Conservation (phyloP, 2,329 filamentous ascomycete species). For the Fusarium siculi region DNA sequence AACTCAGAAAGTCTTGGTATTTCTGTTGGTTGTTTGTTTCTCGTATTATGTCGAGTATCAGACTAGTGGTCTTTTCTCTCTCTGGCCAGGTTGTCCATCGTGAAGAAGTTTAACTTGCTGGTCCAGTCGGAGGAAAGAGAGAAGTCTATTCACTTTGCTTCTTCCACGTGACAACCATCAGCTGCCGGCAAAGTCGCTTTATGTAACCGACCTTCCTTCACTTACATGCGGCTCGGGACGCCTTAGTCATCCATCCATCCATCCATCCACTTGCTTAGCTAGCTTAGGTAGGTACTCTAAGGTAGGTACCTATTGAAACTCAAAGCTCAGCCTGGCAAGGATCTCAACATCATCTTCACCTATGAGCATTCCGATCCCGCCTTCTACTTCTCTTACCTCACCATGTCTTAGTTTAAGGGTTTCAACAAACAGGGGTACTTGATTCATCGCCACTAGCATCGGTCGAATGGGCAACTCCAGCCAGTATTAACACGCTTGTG, state of each 20-base stretch:
- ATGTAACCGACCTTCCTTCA: slow-evolving; percentile 13
- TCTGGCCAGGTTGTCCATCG: background rate
- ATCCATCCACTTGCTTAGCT: background rate
- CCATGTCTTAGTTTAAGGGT: slow-evolving; percentile 16
- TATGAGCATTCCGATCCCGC: slow-evolving; percentile 20
- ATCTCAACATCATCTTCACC: slow-evolving; percentile 2
- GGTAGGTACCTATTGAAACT: background rate
- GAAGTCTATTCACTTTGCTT: background rate
- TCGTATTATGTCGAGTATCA: background rate
- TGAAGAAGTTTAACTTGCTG: background rate
- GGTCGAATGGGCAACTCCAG: background rate
- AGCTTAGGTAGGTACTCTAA: background rate
- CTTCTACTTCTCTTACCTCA: slow-evolving; percentile 1
- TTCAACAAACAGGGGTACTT: background rate
- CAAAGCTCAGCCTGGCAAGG: background rate
- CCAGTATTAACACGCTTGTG: background rate
- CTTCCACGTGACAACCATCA: slow-evolving; percentile 15
- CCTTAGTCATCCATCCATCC: background rate
- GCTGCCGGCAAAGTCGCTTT: background rate
- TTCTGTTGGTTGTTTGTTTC: slow-evolving; percentile 8
- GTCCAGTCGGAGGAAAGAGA: background rate
- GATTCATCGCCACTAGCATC: background rate
- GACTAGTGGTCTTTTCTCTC: background rate
- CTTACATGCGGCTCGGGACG: slow-evolving; percentile 10
- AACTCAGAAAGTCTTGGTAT: slow-evolving; percentile 19